Base-by-base conservation (phyloP, 2,329 filamentous ascomycete genomes). In the Hymenoscyphus repandus region DNA sequence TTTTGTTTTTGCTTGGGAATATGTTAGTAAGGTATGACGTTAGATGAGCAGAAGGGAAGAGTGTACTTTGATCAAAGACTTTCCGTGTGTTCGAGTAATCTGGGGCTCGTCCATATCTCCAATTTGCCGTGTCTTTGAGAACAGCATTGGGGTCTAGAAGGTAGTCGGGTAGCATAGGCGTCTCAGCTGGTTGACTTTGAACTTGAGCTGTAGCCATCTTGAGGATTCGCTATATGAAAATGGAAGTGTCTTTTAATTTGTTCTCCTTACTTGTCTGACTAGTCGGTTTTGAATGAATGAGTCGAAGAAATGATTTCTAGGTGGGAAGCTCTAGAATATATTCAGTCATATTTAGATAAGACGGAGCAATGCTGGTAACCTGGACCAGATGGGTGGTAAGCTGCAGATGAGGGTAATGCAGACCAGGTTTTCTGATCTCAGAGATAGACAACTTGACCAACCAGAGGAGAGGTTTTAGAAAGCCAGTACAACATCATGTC, bases 71-170 rank as follows among this genome's bases (percentile, higher is more conserved):
- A 55, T 71, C 69, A 64, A 74, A 86, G 39, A 80, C 72, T 51
- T 76, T 74, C 34, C 83, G 72, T 2, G 82, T 86, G 62, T 82
- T 83, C 34, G 72, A 74, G 65, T 86, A 86, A 62, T 86, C 81
- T 1, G 83, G 83, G 37, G 78, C 72, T 48, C 68, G 67, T 9
- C 79, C 79, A 65, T 83, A 78, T 41, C 82, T 71, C 82, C 82
- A 86, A 49, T 73, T 70, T 10, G 75, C 77, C 22, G 47, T 46
- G 43, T 82, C 78, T 46, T 74, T 72, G 45, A 82, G 70, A 41
- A 82, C 77, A 20, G 80, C 79, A 62, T 83, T 75, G 0, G 78
- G 74, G 55, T 80, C 74, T 15, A 76, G 71, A 48, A 83, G 70
- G 58, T 82, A 83, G 64, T 84, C 80, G 18, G 81, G 79, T 62